A percentile compares a stretch with the other conserved stretches of the same genome.
Conservation (phyloP, 2,329 filamentous ascomycete genomes). For the Neocucurbitaria cava region DNA sequence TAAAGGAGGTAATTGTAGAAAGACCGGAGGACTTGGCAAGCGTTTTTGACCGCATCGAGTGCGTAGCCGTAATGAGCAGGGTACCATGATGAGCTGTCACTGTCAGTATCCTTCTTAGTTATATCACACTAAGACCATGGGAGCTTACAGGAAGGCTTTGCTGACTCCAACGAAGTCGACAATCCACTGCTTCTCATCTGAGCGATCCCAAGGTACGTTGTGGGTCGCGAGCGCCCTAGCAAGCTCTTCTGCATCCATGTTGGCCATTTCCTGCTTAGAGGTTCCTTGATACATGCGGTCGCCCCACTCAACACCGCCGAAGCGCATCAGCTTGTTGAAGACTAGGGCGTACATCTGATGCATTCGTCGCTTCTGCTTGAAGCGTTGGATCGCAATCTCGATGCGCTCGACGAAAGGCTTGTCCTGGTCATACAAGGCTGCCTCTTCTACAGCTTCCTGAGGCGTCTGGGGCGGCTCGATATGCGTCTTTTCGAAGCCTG, state of each 20-base stretch:
- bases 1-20: slow-evolving; percentile 88
- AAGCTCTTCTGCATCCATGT: slow-evolving; percentile 69
- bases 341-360: slow-evolving; percentile 66
- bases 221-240: slow-evolving; percentile 70
- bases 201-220: slow-evolving; percentile 59
- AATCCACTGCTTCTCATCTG: slow-evolving; percentile 66
- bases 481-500: slow-evolving; percentile 71
- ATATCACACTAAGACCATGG: background rate
- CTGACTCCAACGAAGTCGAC: slow-evolving; percentile 83
- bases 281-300: slow-evolving; percentile 70
- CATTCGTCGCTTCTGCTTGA: slow-evolving; percentile 77
- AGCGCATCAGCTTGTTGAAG: slow-evolving; percentile 81
- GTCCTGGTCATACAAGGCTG: slow-evolving; percentile 69
- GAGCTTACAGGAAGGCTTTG: slow-evolving; percentile 76
- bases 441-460: slow-evolving; percentile 70
- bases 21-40: slow-evolving; percentile 75
- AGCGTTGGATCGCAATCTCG: slow-evolving; percentile 84
- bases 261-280: slow-evolving; percentile 65
- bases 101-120: slow-evolving; percentile 13
- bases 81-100: slow-evolving; percentile 60
- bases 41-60: slow-evolving; percentile 60
- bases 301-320: slow-evolving; percentile 77
- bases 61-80: slow-evolving; percentile 63
- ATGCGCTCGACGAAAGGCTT: slow-evolving; percentile 69
- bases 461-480: slow-evolving; percentile 81